A percentile compares a stretch with the other conserved stretches of the same genome.
phyloP scores from a whole-genome alignment of 78 protist species.

The Anaeramoeba ignava region DNA sequence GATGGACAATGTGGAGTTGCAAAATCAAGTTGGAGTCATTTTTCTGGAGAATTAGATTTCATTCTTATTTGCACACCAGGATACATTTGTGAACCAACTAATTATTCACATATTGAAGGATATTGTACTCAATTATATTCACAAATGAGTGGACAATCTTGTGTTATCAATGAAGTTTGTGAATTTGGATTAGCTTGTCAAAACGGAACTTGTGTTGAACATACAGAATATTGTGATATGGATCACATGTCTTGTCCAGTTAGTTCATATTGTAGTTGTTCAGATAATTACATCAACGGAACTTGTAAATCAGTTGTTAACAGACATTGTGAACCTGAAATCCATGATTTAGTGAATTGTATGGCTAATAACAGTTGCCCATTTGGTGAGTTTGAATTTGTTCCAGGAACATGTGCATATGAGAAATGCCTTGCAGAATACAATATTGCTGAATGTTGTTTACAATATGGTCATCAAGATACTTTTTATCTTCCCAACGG shows the following conservation, averaged over 20 bases:
- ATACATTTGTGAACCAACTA: neutral
- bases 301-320: neutral
- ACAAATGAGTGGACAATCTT: neutral
- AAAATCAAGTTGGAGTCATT: no score
- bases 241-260: neutral
- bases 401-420: neutral
- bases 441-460: neutral
- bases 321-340: neutral
- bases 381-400: neutral
- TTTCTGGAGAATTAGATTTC: no score
- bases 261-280: neutral
- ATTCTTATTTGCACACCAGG: constrained; percentile 4
- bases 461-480: neutral
- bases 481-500: neutral
- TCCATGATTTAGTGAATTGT: neutral
- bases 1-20: no score
- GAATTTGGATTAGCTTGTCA: constrained; percentile 2
- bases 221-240: neutral
- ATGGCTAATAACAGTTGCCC: neutral
- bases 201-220: neutral
- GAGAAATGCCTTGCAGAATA: neutral
- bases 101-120: no score
- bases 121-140: neutral
- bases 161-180: neutral
- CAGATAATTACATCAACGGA: neutral